These are phyloP conservation scores for Annulohypoxylon stygium DNA, from an alignment of 495 filamentous ascomycete genomes.

Conservation along the genomic window DNA sequence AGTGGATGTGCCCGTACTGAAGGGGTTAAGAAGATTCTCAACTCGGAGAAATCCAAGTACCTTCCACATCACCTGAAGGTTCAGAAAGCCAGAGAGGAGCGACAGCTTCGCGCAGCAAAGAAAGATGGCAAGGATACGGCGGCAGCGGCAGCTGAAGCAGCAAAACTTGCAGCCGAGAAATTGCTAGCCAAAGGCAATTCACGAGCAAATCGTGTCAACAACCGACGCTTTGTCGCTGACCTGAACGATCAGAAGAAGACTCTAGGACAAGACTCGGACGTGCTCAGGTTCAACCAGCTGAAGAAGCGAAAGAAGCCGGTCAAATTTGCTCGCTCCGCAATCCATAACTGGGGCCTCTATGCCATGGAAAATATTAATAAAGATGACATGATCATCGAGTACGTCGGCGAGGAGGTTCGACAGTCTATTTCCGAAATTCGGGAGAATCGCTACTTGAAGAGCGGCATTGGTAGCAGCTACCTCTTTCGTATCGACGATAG, in stretches of 20 bases:
- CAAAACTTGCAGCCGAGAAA: constrained; percentile 82
- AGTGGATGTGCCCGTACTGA: constrained; percentile 92
- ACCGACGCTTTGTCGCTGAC: constrained; percentile 91
- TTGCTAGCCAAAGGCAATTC: constrained; percentile 81
- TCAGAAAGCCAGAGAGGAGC: constrained; percentile 87
- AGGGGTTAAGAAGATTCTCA: constrained; percentile 91
- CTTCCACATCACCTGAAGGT: constrained; percentile 97
- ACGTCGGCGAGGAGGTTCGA: constrained; percentile 96
- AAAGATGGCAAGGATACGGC: constrained; percentile 74
- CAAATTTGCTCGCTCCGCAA: constrained; percentile 96
- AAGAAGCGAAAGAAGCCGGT: constrained; percentile 99
- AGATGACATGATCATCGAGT: constrained; percentile 99
- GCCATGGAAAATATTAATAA: constrained; percentile 96
- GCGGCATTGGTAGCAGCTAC: constrained; percentile 96
- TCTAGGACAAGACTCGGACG: constrained; percentile 85
- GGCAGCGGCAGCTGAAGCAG: constrained; percentile 74
- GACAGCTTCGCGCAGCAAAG: constrained; percentile 78
- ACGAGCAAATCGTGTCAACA: constrained; percentile 91
- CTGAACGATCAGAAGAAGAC: constrained; percentile 94
- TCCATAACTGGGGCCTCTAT: constrained; percentile 99
- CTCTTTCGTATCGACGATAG: constrained; percentile 98
- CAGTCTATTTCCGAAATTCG: constrained; percentile 96
- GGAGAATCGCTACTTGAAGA: constrained; percentile 91
- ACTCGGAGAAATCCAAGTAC: constrained; percentile 98
- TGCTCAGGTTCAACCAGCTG: constrained; percentile 96